Evolutionary conservation across 2,329 filamentous ascomycete genomes (phyloP), one percentile per base, ranked within the genome.

Genomic region (Cadophora sp.): DNA sequence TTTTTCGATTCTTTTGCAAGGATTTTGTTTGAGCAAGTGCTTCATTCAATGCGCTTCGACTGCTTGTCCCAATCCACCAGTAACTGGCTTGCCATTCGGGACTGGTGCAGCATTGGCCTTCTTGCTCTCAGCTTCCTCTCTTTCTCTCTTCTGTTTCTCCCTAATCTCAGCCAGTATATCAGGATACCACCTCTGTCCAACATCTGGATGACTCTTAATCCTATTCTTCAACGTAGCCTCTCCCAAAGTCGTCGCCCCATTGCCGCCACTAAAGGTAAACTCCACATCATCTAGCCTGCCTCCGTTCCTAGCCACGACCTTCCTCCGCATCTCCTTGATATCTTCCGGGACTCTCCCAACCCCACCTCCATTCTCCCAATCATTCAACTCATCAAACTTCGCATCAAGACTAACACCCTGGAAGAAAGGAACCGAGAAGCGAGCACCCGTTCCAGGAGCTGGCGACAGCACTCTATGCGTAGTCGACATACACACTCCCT

Each of bases 351-450:
- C 84, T 51, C 65, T 66, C 1, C 74, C 75, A 16, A 76, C 73
- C 0, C 73, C 75, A n/a, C 84, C 86, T 18, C 85, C 82, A 24
- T 74, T 78, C 76, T 87, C 90, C 79, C 96, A 88, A 72, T 91
- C 89, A 69, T 76, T 75, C 64, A 75, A 59, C 63, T 77, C 75
- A 2, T 93, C 92, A 76, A 96, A 96, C 20, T 87, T 86, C 0
- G 92, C 89, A 77, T 94, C 91, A 66, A 92, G 89, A 74, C 89
- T 88, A 67, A 96, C 91, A 24, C 93, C 93, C 78, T 96, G 93
- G 81, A 96, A 96, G 80, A 97, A 96, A 0, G 93, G 93, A 58
- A 96, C 90, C 8, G 88, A 92, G 81, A 89, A 95, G 64, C 93
- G 83, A 39, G 93, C 83, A 4, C 92, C 93, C 11, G 85, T 81